phyloP scores from a whole-genome alignment of 768 basidiomycete genomes.

The Lactarius akahatsu region DNA sequence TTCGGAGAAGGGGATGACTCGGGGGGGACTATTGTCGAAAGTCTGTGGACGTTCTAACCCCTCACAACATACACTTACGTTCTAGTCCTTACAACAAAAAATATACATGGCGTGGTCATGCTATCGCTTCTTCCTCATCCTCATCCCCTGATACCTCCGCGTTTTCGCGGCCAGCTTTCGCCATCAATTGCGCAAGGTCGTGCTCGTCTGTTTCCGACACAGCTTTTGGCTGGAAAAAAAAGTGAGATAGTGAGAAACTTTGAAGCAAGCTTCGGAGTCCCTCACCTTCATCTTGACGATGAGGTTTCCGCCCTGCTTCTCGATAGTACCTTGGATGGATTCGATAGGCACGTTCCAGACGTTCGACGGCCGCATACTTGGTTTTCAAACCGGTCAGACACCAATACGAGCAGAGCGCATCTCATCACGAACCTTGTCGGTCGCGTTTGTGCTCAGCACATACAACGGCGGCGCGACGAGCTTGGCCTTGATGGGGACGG shows the following conservation, averaged over 20 bases:
- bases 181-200: conserved; percentile 96
- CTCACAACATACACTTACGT: conserved; percentile 16
- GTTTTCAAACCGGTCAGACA: conserved; percentile 6
- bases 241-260: background rate
- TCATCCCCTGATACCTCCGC: conserved; percentile 96
- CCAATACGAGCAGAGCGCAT: background rate
- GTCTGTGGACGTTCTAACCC: conserved; percentile 31
- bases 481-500: conserved; percentile 95
- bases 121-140: conserved; percentile 54
- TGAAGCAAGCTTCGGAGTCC: background rate
- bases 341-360: conserved; percentile 93
- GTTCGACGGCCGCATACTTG: conserved; percentile 85
- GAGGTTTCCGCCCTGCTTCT: conserved; percentile 79
- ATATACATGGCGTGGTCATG: conserved; percentile 6
- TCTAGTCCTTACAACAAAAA: conserved; percentile 5
- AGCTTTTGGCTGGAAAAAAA: conserved; percentile 77
- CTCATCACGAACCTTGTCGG: conserved; percentile 71
- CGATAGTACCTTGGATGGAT: conserved; percentile 80
- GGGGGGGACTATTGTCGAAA: conserved; percentile 38
- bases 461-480: conserved; percentile 96
- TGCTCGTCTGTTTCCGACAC: conserved; percentile 97
- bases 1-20: conserved; percentile 32
- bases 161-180: conserved; percentile 89
- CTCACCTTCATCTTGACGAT: conserved; percentile 95
- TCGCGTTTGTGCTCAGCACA: conserved; percentile 92